These are phyloP conservation scores for Kurtzmaniella cleridarum DNA, from an alignment of 805 yeast genomes.

Conservation along the genomic window DNA sequence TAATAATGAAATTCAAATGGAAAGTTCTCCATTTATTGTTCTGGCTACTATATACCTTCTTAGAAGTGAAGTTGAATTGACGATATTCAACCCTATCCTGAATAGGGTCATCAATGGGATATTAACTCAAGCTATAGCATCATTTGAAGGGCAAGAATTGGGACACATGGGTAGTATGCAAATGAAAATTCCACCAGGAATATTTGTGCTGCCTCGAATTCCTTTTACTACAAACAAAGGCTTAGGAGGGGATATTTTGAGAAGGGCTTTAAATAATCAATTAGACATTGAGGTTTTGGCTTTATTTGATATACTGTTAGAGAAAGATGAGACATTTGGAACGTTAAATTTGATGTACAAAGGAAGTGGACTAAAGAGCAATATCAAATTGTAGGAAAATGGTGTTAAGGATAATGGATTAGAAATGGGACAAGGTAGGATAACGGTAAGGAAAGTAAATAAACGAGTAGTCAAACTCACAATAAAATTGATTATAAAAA, in stretches of 20 bases:
- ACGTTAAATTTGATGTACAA: constrained; percentile 36
- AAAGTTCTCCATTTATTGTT: constrained; percentile 35
- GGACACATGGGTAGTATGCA: constrained; percentile 42
- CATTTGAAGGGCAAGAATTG: constrained; percentile 39
- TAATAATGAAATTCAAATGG: constrained; percentile 4
- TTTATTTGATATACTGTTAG: constrained; percentile 34
- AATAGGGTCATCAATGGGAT: constrained; percentile 41
- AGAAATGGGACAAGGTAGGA: not conserved
- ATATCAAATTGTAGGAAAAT: constrained; percentile 32
- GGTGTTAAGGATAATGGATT: constrained; percentile 1
- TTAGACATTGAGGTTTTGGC: constrained; percentile 45
- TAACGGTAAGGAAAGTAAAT: too few relatives aligned
- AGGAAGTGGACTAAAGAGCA: constrained; percentile 40
- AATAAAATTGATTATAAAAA: too few relatives aligned
- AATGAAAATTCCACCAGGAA: constrained; percentile 46
- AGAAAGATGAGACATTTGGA: constrained; percentile 20
- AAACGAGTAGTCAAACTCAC: too few relatives aligned
- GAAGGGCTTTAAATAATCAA: constrained; percentile 47
- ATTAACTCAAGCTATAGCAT: constrained; percentile 44
- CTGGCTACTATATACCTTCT: constrained; percentile 51
- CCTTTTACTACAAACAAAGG: constrained; percentile 45
- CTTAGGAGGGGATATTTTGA: constrained; percentile 44
- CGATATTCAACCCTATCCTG: constrained; percentile 47
- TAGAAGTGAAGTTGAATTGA: constrained; percentile 49
- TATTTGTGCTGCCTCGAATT: constrained; percentile 43